phyloP scores from a whole-genome alignment of 139 green algal genomes.

The Chlamydomonas sphaeroides region DNA sequence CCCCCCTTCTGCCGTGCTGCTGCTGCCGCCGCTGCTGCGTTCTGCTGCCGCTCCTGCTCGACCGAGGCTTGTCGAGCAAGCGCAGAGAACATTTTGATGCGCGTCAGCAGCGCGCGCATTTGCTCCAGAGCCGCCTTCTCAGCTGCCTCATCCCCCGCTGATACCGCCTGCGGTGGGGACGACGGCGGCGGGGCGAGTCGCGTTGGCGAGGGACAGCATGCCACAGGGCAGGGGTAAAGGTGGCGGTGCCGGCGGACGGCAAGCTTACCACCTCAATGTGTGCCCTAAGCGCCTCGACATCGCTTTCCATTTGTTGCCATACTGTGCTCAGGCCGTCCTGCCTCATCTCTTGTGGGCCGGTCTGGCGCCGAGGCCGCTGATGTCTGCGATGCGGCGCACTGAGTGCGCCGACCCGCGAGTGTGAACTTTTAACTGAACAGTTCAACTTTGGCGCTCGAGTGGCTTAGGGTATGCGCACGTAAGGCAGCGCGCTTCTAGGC shows the following conservation, averaged over 20 bases:
- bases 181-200: too few species aligned
- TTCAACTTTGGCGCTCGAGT: too few species aligned
- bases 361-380: too few species aligned
- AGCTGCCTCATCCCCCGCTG: slow-evolving; percentile 2
- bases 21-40: background rate
- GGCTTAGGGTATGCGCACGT: too few species aligned
- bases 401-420: too few species aligned
- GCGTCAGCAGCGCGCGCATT: background rate
- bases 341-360: too few species aligned
- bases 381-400: too few species aligned
- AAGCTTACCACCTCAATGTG: background rate
- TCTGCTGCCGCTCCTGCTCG: slow-evolving; percentile 13
- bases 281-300: slow-evolving; percentile 4
- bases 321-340: background rate
- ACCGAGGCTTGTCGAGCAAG: background rate
- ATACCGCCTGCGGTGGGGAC: background rate
- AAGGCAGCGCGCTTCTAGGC: too few species aligned
- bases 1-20: background rate
- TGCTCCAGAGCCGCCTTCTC: slow-evolving; percentile 20
- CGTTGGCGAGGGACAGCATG: background rate
- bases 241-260: too few species aligned
- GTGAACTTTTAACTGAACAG: too few species aligned
- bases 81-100: slow-evolving; percentile 17
- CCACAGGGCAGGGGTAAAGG: too few species aligned
- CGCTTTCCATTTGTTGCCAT: slow-evolving; percentile 23